Conservation (phyloP, 2,329 filamentous ascomycete species). For the Teratosphaeria zuluensis region DNA sequence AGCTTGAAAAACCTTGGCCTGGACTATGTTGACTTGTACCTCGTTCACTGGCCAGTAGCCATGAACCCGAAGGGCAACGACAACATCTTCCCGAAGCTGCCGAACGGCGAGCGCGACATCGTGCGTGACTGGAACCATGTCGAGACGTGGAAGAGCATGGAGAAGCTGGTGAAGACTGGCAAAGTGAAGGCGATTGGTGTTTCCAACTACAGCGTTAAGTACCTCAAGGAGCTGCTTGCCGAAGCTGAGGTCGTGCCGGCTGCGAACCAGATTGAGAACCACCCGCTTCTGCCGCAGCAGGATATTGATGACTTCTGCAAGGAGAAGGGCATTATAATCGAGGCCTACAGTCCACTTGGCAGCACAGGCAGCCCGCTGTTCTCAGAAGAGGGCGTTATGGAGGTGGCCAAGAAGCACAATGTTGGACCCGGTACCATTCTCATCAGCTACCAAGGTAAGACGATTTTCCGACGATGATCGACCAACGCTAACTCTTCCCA, state of each 20-base stretch:
- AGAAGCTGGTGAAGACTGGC: conserved; percentile 45
- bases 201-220: conserved; percentile 40
- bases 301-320: conserved; percentile 62
- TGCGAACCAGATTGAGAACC: conserved; percentile 53
- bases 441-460: conserved; percentile 62
- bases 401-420: conserved; percentile 41
- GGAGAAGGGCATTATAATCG: conserved; percentile 58
- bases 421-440: conserved; percentile 48
- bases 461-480: no score
- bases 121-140: conserved; percentile 59
- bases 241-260: conserved; percentile 16
- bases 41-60: conserved; percentile 66
- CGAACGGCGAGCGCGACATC: conserved; percentile 66
- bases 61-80: conserved; percentile 69
- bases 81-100: conserved; percentile 63
- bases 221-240: conserved; percentile 39
- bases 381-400: conserved; percentile 36
- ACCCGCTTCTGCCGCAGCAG: conserved; percentile 58
- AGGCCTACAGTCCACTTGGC: conserved; percentile 53
- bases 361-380: conserved; percentile 41
- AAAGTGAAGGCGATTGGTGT: conserved; percentile 43
- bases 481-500: conserved; percentile 28
- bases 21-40: conserved; percentile 71
- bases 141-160: conserved; percentile 69
- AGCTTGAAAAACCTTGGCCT: conserved; percentile 64